phyloP scores from a whole-genome alignment of 345 rosid species.

The Eucalyptus tenuipes region DNA sequence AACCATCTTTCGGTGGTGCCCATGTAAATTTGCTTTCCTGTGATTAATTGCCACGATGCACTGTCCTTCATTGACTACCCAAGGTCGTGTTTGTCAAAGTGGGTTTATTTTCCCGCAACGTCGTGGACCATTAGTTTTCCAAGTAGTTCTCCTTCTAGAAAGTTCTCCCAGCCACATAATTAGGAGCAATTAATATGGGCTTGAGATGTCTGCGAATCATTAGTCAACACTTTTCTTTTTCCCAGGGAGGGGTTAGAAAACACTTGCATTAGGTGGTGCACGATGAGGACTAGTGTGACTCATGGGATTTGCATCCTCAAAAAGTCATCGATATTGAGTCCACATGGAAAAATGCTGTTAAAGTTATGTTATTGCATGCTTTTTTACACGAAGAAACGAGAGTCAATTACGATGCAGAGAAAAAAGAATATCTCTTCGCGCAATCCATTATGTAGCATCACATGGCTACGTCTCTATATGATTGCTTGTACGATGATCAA shows the following conservation, averaged over 20 bases:
- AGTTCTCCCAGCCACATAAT: background rate
- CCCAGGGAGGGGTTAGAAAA: background rate
- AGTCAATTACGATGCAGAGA: background rate
- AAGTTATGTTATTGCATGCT: rapidly evolving
- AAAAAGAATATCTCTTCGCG: no score
- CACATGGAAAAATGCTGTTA: background rate
- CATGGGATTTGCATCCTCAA: background rate
- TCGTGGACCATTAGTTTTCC: background rate
- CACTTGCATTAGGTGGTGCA: background rate
- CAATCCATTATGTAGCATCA: background rate
- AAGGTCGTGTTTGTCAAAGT: background rate
- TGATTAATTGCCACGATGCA: background rate
- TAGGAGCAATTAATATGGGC: background rate
- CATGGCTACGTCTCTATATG: background rate
- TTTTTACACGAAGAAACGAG: background rate
- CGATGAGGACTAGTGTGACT: background rate
- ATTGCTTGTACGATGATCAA: background rate
- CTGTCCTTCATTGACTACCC: background rate
- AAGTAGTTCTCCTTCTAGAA: background rate
- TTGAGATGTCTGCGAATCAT: background rate
- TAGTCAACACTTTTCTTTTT: background rate
- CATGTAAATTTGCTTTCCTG: background rate
- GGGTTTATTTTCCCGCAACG: background rate
- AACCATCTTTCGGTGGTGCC: background rate
- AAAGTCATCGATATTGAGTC: background rate